Percentiles rank a stretch among this genome's conserved stretches.
phyloP scores from a whole-genome alignment of 176 grass and related monocot genomes.

The Saccharum spontaneum region DNA sequence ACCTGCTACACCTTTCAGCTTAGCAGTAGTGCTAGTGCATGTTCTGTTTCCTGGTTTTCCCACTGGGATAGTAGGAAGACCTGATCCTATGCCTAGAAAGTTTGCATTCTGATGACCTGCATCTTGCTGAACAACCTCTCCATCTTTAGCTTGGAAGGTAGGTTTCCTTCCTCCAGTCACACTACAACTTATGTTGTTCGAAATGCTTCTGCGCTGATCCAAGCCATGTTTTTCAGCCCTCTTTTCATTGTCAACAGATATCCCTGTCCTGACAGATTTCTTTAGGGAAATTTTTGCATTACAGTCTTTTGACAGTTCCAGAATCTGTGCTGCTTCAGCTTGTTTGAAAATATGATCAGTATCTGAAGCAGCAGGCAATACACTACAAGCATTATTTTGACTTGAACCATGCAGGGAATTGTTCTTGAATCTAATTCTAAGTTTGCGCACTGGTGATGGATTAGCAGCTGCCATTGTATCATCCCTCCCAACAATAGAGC shows the following conservation, averaged over 20 bases:
- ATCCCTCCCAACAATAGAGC: slow-evolving; percentile 30
- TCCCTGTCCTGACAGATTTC: not conserved
- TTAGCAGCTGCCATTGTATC: slow-evolving; percentile 13
- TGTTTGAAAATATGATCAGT: slow-evolving; percentile 33
- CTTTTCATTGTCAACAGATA: slow-evolving; percentile 32
- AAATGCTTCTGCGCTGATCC: slow-evolving; percentile 28
- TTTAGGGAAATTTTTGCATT: slow-evolving; percentile 11
- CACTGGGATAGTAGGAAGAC: slow-evolving; percentile 34
- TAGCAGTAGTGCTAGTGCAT: slow-evolving; percentile 37
- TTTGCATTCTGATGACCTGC: not conserved
- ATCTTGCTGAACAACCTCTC: slow-evolving; percentile 20
- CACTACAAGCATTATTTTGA: slow-evolving; percentile 18
- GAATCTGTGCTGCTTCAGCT: slow-evolving; percentile 36
- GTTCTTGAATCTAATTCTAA: slow-evolving; percentile 32
- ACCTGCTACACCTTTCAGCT: slow-evolving; percentile 39
- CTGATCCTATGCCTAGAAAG: slow-evolving; percentile 27
- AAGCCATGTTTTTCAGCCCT: slow-evolving; percentile 28
- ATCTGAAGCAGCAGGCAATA: slow-evolving; percentile 12
- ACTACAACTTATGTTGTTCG: slow-evolving; percentile 5
- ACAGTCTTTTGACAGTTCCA: slow-evolving; percentile 27
- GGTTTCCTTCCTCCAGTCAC: slow-evolving; percentile 17
- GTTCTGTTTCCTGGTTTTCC: slow-evolving; percentile 33
- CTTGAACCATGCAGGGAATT: slow-evolving; percentile 23
- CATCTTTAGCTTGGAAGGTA: slow-evolving; percentile 26
- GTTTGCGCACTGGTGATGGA: slow-evolving; percentile 3